phyloP scores from a whole-genome alignment of 805 yeast species.

The Wickerhamiella shivajii region DNA sequence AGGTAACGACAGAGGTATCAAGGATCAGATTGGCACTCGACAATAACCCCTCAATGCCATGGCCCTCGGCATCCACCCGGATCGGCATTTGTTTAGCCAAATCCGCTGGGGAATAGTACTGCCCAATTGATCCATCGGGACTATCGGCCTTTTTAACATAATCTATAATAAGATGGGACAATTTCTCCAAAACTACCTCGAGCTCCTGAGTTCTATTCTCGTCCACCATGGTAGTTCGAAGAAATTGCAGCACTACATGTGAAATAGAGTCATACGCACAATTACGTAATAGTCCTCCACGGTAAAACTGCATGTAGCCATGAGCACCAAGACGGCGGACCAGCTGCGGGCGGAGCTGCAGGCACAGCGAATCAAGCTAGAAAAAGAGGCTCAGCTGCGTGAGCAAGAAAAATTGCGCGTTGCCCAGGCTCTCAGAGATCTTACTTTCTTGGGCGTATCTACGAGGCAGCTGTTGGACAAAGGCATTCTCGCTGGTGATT shows the following conservation, averaged over 20 bases:
- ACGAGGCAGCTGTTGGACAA: neutral
- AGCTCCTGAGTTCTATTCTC: conserved; percentile 40
- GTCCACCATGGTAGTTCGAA: conserved; percentile 23
- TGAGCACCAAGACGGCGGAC: conserved; percentile 7
- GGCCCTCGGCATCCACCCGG: conserved; percentile 28
- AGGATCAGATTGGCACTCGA: conserved; percentile 41
- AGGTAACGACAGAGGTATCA: conserved; percentile 59
- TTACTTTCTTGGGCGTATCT: conserved; percentile 5
- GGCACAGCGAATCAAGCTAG: conserved; percentile 13
- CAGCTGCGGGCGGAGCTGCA: conserved; percentile 15
- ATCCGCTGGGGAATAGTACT: conserved; percentile 29
- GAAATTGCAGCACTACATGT: neutral
- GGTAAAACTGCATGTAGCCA: neutral
- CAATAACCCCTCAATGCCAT: conserved; percentile 32
- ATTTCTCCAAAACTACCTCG: conserved; percentile 36
- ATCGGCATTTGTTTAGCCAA: conserved; percentile 28
- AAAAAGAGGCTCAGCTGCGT: conserved; percentile 5
- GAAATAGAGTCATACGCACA: neutral
- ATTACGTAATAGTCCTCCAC: neutral
- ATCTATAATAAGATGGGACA: conserved; percentile 37
- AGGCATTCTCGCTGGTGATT: neutral
- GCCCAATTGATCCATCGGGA: conserved; percentile 35
- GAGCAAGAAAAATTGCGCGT: conserved; percentile 5
- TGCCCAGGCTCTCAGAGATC: neutral
- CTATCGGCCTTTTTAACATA: conserved; percentile 39